Percentiles rank a stretch among this genome's conserved stretches.
These are phyloP conservation scores for Aspergillus terreus DNA, from an alignment of 2,329 filamentous ascomycete species.

Conservation along the genomic window DNA sequence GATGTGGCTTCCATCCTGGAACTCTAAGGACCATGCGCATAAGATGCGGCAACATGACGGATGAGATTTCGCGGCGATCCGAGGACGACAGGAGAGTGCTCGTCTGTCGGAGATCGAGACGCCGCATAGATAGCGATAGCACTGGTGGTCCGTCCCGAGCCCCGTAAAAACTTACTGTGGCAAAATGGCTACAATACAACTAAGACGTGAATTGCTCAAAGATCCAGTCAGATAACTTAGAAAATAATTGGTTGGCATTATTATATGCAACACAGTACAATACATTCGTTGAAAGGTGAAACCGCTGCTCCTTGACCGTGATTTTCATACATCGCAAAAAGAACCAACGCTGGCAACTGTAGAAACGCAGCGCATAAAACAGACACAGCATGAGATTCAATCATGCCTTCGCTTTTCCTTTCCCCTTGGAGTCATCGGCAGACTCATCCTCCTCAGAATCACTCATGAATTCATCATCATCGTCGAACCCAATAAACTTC, in stretches of 20 bases:
- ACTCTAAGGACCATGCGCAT: conserved; percentile 21
- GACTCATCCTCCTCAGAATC: conserved; percentile 35
- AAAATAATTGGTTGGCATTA: not conserved
- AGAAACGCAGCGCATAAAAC: conserved; percentile 5
- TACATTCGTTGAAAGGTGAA: not conserved
- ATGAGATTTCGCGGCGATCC: conserved; percentile 1
- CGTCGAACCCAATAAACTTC: conserved; percentile 46
- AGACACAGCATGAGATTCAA: conserved; percentile 11
- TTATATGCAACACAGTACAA: conserved; percentile 1
- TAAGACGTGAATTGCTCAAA: not conserved
- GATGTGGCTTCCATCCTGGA: conserved; percentile 4
- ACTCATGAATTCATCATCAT: conserved; percentile 46
- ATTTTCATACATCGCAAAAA: conserved; percentile 3
- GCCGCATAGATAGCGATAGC: conserved; percentile 17
- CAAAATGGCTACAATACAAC: conserved; percentile 5
- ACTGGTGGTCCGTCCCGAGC: conserved; percentile 12
- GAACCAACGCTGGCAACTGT: conserved; percentile 4
- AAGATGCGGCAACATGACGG: conserved; percentile 27
- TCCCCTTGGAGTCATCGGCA: conserved; percentile 24
- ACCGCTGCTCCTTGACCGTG: not conserved
- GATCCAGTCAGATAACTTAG: not conserved
- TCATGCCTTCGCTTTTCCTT: conserved; percentile 36
- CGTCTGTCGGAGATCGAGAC: conserved; percentile 1
- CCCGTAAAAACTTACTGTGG: conserved; percentile 17
- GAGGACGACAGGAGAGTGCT: not conserved